Base-by-base conservation (phyloP, 2,329 filamentous ascomycete genomes). In the Mollisia scopiformis region DNA sequence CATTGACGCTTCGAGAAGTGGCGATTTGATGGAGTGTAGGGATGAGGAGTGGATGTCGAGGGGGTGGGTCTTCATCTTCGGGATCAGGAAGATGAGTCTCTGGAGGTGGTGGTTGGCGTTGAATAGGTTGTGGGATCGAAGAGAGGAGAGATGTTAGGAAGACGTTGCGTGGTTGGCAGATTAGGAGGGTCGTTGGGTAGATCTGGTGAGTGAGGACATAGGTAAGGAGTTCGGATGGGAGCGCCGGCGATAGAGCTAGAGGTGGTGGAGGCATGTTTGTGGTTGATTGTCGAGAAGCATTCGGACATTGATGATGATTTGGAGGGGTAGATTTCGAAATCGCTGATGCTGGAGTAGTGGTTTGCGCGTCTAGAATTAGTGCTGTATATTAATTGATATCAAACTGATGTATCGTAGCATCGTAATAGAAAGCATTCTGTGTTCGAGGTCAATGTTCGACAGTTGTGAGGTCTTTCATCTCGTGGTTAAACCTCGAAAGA, bases 11-110 rank as follows among this genome's bases (percentile, higher is more conserved):
- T 30, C 86, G 84, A 7, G 91, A 88, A 3, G 84, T 82, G 50
- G 88, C 84, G 28, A 93, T 80, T 64, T 91, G 84, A 57, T 87
- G 83, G 14, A 97, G 84, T 0, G 90, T 87, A 28, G 88, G 84
- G 16, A 80, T 78, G 6, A 91, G 76, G 7, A 92, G 77, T 33
- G 73, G 67, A 67, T 79, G 77, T 52, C 47, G 37, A 23, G 62
- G 63, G 51, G 68, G 71, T 23, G 43, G 28, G 11, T 53, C 14
- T 54, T 27, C 10, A 11, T 37, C 11, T 54, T 37, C 14, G 10
- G 10, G n/a, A 11, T 62, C 37, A 64, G 67, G 21, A 2, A 33
- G 67, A 31, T 37, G 8, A 31, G 43, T 33, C 6, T 16, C n/a
- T 25, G 58, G 51, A 19, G 55, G 55, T 58, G 57, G 49, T 14